These are phyloP conservation scores for Phaffomyces antillensis DNA, from an alignment of 805 yeast genomes.

Conservation along the genomic window DNA sequence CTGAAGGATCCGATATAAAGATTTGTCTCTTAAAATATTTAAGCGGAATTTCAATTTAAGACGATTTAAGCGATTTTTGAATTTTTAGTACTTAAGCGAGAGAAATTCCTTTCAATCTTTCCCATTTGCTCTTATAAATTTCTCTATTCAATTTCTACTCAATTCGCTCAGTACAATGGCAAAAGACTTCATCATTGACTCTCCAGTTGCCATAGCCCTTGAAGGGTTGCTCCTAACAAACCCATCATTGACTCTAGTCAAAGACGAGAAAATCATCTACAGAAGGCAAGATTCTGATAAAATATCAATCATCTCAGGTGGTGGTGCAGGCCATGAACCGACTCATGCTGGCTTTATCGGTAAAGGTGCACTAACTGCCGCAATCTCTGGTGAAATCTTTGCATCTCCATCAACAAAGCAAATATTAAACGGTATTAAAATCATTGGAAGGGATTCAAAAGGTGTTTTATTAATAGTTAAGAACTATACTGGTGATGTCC, in stretches of 20 bases:
- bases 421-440: conserved; percentile 55
- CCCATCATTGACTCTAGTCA: conserved; percentile 30
- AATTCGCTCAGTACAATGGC: conserved; percentile 9
- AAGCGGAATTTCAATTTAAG: no score
- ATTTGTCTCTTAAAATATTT: no score
- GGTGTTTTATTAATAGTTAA: conserved; percentile 80
- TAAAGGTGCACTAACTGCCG: conserved; percentile 72
- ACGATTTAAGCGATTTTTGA: no score
- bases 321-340: conserved; percentile 96
- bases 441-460: conserved; percentile 34
- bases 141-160: no score
- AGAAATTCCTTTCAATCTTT: no score
- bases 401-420: conserved; percentile 95
- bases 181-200: conserved; percentile 33
- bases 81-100: no score
- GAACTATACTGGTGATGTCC: conserved; percentile 90
- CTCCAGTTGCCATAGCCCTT: conserved; percentile 31
- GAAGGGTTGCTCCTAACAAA: conserved; percentile 32
- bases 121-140: no score
- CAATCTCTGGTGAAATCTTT: conserved; percentile 86
- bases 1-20: conserved; percentile 24
- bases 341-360: conserved; percentile 91
- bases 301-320: conserved; percentile 77
- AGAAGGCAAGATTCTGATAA: conserved; percentile 35
- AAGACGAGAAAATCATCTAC: conserved; percentile 31